These are phyloP conservation scores for Candida sanyiensis DNA, from an alignment of 805 yeast genomes.

Conservation along the genomic window DNA sequence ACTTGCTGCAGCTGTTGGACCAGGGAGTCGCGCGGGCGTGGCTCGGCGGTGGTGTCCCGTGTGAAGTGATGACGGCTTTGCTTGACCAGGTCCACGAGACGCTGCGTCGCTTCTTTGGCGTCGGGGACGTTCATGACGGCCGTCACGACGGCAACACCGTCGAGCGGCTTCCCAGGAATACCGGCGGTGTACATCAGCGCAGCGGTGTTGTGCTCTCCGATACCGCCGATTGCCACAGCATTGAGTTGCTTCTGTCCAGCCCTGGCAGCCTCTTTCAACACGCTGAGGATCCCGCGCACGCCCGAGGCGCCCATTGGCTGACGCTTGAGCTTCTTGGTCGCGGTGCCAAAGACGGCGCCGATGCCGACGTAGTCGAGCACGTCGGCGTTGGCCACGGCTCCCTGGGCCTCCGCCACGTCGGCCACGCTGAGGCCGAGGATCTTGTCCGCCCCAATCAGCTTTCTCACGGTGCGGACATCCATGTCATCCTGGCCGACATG, in stretches of 20 bases:
- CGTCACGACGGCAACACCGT: conserved; percentile 89
- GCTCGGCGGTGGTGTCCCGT: background rate
- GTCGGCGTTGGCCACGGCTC: conserved; percentile 36
- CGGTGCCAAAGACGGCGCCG: conserved; percentile 72
- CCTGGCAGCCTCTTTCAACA: too few species aligned
- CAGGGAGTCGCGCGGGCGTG: conserved; percentile 5
- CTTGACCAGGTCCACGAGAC: conserved; percentile 26
- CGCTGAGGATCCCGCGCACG: conserved; percentile 44
- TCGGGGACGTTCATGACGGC: conserved; percentile 64
- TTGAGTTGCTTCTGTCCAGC: conserved; percentile 36
- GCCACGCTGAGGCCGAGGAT: conserved; percentile 77
- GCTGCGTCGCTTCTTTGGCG: conserved; percentile 46
- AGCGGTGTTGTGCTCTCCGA: conserved; percentile 56
- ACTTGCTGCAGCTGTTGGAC: conserved; percentile 23
- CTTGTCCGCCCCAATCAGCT: conserved; percentile 64
- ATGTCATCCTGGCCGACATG: conserved; percentile 93
- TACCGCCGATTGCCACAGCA: conserved; percentile 79
- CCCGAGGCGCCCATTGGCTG: conserved; percentile 69
- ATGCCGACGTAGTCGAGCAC: conserved; percentile 77
- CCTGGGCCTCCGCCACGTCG: conserved; percentile 46
- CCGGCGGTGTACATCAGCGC: conserved; percentile 49
- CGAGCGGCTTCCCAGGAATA: conserved; percentile 42
- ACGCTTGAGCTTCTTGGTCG: conserved; percentile 55
- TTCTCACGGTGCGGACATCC: conserved; percentile 47
- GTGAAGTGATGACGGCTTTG: conserved; percentile 7